Evolutionary conservation across 345 rosid species (phyloP), one percentile per base, ranked within the genome.

Genomic region (Rhodomyrtus tomentosa): DNA sequence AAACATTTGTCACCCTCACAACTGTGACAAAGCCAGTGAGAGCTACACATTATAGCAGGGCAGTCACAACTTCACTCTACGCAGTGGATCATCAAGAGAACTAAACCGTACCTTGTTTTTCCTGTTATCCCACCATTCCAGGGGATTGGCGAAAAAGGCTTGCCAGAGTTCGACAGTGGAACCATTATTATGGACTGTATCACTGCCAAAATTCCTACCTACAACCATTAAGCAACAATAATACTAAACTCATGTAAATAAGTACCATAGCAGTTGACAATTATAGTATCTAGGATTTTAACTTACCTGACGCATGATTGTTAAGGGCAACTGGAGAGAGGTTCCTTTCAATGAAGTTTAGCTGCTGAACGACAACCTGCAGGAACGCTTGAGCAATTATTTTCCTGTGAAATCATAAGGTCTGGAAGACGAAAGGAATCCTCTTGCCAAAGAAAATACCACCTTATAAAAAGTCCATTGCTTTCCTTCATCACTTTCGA

Each of bases 91-190:
- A 79, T 48, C 3, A 49, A 51, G 22, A 38, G 51, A 83, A 74
- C 38, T 74, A 32, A 40, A 7, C 42, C 27, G 20, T 88, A 93
- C 96, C 96, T 93, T 93, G 89, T 84, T 90, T 80, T 87, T 92
- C 88, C 94, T 87, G 76, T 93, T 93, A 85, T 93, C 96, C 93
- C 94, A 93, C 95, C 96, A 93, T 29, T 93, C 92, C 49, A 68
- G 51, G 29, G 95, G 96, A 88, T 87, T 91, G 59, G 92, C 93
- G 7, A 93, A 93, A 86, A 92, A 92, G 8, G 92, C 94, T 87
- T 93, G 95, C 93, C 95, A 91, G 48, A 87, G 86, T 87, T 93
- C 94, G 86, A 87, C 87, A 21, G 76, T 59, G 56, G 91, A 84
- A 62, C 85, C 84, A 38, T 27, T 55, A 83, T 52, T 88, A 83